phyloP scores from a whole-genome alignment of 1,284 basidiomycete genomes.

The Filobasidium uniguttulatum region DNA sequence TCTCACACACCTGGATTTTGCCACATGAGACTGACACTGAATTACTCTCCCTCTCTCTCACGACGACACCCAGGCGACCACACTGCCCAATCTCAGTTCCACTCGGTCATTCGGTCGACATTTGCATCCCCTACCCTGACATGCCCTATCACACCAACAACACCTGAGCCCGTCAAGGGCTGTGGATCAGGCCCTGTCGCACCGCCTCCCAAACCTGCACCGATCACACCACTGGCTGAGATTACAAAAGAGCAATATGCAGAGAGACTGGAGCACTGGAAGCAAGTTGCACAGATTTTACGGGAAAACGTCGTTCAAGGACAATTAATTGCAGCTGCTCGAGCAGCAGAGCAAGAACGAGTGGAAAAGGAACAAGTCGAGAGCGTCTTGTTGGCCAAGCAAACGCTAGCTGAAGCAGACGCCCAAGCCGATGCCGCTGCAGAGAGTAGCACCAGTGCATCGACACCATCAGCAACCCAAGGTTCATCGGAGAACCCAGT shows the following conservation, averaged over 20 bases:
- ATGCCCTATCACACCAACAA: conserved; percentile 7
- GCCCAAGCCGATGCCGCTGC: neutral
- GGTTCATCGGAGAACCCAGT: conserved; percentile 17
- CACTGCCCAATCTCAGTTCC: conserved; percentile 21
- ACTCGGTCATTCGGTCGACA: conserved; percentile 24
- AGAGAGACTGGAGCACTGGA: conserved; percentile 31
- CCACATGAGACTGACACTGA: neutral
- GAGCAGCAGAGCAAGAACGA: conserved; percentile 23
- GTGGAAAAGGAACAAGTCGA: conserved; percentile 16
- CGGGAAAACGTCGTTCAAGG: conserved; percentile 36
- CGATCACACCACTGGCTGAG: neutral
- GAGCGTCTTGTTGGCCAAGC: neutral
- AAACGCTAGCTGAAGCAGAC: neutral
- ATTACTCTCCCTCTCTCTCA: neutral
- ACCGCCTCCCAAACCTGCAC: neutral
- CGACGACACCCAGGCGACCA: conserved; percentile 21
- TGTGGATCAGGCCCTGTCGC: neutral
- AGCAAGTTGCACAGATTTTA: conserved; percentile 31
- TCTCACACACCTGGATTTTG: neutral
- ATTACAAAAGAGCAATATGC: conserved; percentile 9
- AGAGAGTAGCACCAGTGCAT: conserved; percentile 1
- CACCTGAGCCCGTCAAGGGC: conserved; percentile 6
- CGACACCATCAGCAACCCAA: neutral
- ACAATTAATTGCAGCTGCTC: conserved; percentile 19
- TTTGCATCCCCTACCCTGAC: conserved; percentile 29